These are phyloP conservation scores for Candida schatavii DNA, from an alignment of 805 yeast species.

Conservation along the genomic window DNA sequence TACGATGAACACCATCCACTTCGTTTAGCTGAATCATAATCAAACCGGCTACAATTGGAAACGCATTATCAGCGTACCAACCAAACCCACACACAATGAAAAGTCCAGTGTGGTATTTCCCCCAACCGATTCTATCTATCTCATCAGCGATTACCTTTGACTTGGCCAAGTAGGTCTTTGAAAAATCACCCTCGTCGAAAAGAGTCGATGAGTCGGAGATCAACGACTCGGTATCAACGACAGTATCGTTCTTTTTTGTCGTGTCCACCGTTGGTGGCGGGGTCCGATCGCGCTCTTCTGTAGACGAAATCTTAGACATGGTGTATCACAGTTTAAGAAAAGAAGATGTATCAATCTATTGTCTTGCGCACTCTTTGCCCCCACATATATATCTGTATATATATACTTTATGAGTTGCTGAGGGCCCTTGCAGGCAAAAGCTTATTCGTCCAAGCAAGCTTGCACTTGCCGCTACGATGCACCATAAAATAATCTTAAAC, in stretches of 20 bases:
- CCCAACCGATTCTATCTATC: conserved; percentile 39
- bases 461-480: too few species aligned
- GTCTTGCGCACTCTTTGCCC: too few species aligned
- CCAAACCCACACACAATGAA: conserved; percentile 60
- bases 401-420: too few species aligned
- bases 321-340: too few species aligned
- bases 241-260: background rate
- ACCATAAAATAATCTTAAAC: too few species aligned
- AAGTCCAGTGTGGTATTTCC: conserved; percentile 46
- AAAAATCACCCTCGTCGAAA: conserved; percentile 6
- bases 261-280: background rate
- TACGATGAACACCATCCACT: conserved; percentile 31
- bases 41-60: conserved; percentile 37
- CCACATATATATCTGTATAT: too few species aligned
- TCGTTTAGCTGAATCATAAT: conserved; percentile 30
- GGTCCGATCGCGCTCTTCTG: background rate
- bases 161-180: conserved; percentile 19
- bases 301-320: conserved; percentile 1
- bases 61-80: conserved; percentile 47
- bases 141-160: conserved; percentile 22
- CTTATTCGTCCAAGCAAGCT: too few species aligned
- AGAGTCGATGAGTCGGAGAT: conserved; percentile 1
- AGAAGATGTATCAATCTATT: too few species aligned
- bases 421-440: too few species aligned
- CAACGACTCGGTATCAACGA: background rate